These are phyloP conservation scores for Coelastrella sp. DNA, from an alignment of 139 green algal genomes.

Conservation along the genomic window DNA sequence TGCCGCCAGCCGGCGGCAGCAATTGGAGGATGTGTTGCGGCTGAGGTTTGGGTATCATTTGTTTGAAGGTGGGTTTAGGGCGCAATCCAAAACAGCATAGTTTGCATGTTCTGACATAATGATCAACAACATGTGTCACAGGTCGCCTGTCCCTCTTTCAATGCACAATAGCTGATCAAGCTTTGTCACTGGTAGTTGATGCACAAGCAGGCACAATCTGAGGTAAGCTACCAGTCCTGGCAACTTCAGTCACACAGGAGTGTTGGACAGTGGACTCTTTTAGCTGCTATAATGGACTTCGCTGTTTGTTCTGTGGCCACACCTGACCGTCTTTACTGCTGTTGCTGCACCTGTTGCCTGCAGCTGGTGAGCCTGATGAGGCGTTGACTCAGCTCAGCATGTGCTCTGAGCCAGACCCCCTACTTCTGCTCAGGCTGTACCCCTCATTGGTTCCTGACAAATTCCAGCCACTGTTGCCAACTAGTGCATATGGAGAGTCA, in stretches of 20 bases:
- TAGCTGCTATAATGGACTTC: too few species aligned
- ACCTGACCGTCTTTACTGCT: neutral
- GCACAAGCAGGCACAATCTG: too few species aligned
- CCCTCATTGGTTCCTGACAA: conserved; percentile 30
- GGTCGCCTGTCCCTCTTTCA: too few species aligned
- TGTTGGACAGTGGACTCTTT: too few species aligned
- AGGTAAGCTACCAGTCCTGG: too few species aligned
- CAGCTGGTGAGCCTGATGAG: conserved; percentile 75
- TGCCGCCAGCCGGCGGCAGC: conserved; percentile 29
- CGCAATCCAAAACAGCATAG: too few species aligned
- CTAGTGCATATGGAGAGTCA: conserved; percentile 22
- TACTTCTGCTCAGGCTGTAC: conserved; percentile 48
- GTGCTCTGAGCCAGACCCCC: conserved; percentile 50
- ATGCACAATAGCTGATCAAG: too few species aligned
- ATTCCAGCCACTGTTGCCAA: conserved; percentile 44
- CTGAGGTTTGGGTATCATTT: conserved; percentile 77
- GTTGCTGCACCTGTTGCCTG: conserved; percentile 13
- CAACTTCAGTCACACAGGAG: too few species aligned
- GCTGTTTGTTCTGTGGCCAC: neutral
- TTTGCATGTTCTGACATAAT: too few species aligned
- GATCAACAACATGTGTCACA: too few species aligned
- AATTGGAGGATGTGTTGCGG: conserved; percentile 71
- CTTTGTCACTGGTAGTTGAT: too few species aligned
- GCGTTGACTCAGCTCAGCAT: conserved; percentile 84
- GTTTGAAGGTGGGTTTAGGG: conserved; percentile 55